Evolutionary conservation across 2,329 filamentous ascomycete species (phyloP), one percentile per base, ranked within the genome.

Genomic region (Fusarium pseudoanthophilum): DNA sequence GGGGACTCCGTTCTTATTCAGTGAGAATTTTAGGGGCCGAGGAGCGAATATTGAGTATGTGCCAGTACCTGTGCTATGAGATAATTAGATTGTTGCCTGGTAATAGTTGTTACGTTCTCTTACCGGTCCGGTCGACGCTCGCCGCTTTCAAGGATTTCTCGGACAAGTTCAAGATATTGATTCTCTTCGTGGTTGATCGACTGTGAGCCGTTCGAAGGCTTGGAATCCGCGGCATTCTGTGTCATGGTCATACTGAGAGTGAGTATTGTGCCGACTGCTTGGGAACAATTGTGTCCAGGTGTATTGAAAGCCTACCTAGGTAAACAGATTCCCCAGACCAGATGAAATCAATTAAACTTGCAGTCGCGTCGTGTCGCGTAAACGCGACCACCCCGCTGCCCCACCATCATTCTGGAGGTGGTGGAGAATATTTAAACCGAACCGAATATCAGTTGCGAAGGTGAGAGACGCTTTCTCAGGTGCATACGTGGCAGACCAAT

Each of bases 21-120:
- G 93, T 49, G 88, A 87, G 87, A 98, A 99, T 79, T 94, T 95
- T 55, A 98, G 89, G 39, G 95, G 94, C 2, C 89, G 88, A 3
- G 96, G 95, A 4, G 94, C 95, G 78, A 97, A 98, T 74, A 98
- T 87, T 15, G 95, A 95, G 79, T 91, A 90, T 16, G 96, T 99
- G 62, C 96, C 96, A 8, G 96, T 99, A 60, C 96, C 96, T 8
- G 96, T 99, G 76, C 94, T 94, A 73, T 20, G n/a, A 11, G 1
- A 40, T 34, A 18, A 32, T 75, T 57, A 75, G 58, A 39, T 28
- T 30, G 7, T 26, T 64, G 39, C 20, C 36, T 24, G 16, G 40
- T 24, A 11, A 36, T 30, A 28, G 15, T 20, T 26, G 21, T 21
- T 36, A n/a, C 30, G 16, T 24, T 51, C 34, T 45, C 74, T 70